Evolutionary conservation across 2,329 filamentous ascomycete genomes (phyloP).

Genomic region (Dactylellina cionopaga): DNA sequence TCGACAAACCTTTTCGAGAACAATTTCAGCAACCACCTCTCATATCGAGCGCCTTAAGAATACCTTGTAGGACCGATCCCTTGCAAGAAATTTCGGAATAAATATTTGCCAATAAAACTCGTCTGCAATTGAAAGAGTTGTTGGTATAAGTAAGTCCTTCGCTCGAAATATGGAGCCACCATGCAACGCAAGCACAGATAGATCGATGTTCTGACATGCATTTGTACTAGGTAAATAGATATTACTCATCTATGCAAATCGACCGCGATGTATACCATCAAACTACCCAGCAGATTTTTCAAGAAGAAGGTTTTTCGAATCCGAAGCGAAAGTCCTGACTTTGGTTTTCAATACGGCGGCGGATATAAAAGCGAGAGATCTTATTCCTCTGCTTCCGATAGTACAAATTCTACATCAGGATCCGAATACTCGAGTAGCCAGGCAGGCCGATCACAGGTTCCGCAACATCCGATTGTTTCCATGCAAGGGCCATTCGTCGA

Average conservation of each 20-base stretch:
- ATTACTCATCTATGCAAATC: too few species aligned
- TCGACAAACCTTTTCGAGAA: too few species aligned
- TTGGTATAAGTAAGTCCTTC: too few species aligned
- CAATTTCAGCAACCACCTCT: not conserved
- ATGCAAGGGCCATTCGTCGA: conserved; percentile 87
- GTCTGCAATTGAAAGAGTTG: too few species aligned
- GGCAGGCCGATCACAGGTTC: conserved; percentile 54
- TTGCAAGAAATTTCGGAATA: too few species aligned
- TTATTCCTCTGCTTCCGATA: conserved; percentile 50
- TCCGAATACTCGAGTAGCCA: conserved; percentile 14
- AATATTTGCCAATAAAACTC: too few species aligned
- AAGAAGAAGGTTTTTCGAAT: conserved; percentile 40
- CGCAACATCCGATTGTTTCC: conserved; percentile 75
- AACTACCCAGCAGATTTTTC: conserved; percentile 48
- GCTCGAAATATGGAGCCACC: too few species aligned
- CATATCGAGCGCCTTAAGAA: not conserved
- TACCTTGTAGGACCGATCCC: too few species aligned
- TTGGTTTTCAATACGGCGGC: conserved; percentile 42
- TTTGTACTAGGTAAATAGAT: too few species aligned
- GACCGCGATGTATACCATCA: conserved; percentile 26
- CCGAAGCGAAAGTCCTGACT: conserved; percentile 44
- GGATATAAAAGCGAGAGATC: conserved; percentile 43
- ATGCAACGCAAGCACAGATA: too few species aligned
- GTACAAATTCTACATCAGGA: conserved; percentile 39
- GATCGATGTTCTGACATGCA: too few species aligned